Evolutionary conservation across 2,329 filamentous ascomycete species (phyloP).

Genomic region (Diaporthe sp.): DNA sequence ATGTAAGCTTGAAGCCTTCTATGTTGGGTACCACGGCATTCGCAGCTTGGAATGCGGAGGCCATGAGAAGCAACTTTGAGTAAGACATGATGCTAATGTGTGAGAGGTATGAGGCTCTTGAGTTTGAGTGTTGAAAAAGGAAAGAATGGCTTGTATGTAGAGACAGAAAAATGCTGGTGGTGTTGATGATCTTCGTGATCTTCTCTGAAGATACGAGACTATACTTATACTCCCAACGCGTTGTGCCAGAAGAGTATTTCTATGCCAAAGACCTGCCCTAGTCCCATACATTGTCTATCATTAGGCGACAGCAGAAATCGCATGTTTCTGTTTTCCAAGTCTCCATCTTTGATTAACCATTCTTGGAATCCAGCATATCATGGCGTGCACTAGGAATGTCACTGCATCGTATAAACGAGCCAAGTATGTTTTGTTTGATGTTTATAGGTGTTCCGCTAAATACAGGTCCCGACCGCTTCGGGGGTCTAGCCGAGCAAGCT

Average conservation of each 20-base stretch:
- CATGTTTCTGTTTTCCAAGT: background rate
- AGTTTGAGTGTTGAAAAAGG: background rate
- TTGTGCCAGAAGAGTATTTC: background rate
- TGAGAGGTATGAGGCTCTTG: background rate
- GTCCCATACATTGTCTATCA: too few species aligned
- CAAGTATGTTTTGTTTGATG: conserved; percentile 25
- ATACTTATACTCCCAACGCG: conserved; percentile 2
- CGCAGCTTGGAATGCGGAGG: conserved; percentile 1
- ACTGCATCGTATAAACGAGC: conserved; percentile 31
- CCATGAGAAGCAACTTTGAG: background rate
- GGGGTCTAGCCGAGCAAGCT: background rate
- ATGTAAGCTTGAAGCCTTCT: conserved; percentile 15
- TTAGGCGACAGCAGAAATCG: background rate
- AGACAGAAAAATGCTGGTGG: conserved; percentile 4
- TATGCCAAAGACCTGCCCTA: background rate
- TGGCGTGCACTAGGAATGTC: background rate
- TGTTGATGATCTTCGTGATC: background rate
- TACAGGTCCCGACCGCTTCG: background rate
- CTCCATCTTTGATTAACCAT: conserved; percentile 8
- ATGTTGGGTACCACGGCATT: conserved; percentile 12
- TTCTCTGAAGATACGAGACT: background rate
- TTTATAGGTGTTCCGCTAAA: conserved; percentile 19
- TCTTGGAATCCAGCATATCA: background rate
- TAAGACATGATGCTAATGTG: background rate
- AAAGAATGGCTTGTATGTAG: background rate